Percentiles rank a stretch among this genome's conserved stretches.
These are phyloP conservation scores for Fraxinus platypoda DNA, from an alignment of 305 asterid species.

Conservation along the genomic window DNA sequence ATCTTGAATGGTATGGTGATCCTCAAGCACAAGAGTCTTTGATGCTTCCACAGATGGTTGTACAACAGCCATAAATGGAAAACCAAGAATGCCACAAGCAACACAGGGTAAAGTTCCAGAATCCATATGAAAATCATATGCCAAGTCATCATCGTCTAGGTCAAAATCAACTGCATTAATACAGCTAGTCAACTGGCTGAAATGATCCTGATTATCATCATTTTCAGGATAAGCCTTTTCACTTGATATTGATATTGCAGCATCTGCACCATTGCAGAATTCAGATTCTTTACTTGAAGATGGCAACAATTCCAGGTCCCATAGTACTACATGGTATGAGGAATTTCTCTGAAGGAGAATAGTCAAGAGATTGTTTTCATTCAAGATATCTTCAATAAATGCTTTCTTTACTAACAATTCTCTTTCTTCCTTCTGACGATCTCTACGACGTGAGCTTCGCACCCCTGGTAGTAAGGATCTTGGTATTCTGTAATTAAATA, in stretches of 20 bases:
- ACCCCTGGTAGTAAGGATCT: slow-evolving; percentile 89
- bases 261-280: slow-evolving; percentile 37
- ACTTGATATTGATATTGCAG: slow-evolving; percentile 27
- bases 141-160: slow-evolving; percentile 66
- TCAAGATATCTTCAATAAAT: slow-evolving; percentile 74
- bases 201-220: slow-evolving; percentile 35
- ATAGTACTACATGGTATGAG: slow-evolving; percentile 57
- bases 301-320: slow-evolving; percentile 76
- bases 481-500: slow-evolving; percentile 72
- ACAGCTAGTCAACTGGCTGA: slow-evolving; percentile 52
- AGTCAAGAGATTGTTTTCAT: slow-evolving; percentile 61
- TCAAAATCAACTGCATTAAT: slow-evolving; percentile 56
- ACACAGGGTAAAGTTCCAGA: slow-evolving; percentile 94
- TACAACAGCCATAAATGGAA: slow-evolving; percentile 89
- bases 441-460: slow-evolving; percentile 83
- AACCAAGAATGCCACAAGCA: slow-evolving; percentile 97
- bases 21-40: slow-evolving; percentile 35
- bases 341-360: slow-evolving; percentile 59
- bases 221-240: slow-evolving; percentile 41
- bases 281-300: slow-evolving; percentile 62
- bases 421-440: slow-evolving; percentile 89
- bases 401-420: slow-evolving; percentile 84
- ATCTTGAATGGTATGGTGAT: slow-evolving; percentile 25
- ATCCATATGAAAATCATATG: slow-evolving; percentile 75
- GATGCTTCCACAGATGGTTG: slow-evolving; percentile 75